Evolutionary conservation across 2,329 filamentous ascomycete species (phyloP), one percentile per base, ranked within the genome.

Genomic region (Eurotiales sp.): DNA sequence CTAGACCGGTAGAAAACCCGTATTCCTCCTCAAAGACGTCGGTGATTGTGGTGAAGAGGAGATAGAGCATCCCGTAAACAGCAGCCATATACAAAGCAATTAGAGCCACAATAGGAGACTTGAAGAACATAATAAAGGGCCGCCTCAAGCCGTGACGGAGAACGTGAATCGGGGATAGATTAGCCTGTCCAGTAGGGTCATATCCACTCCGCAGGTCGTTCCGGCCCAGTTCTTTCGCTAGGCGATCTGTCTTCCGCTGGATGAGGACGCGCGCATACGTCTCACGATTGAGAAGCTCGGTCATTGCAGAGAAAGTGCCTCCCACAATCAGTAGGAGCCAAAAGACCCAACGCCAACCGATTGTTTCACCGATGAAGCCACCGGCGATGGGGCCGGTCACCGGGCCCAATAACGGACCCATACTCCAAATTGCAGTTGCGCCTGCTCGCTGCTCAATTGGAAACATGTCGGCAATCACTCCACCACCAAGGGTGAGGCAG

Each of bases 231-330:
- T 76, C 75, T 59, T 77, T 80, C 55, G 83, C 80, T 27, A 87
- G 65, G 48, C 72, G 74, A 22, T 69, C 68, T 2, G 87, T 86
- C 10, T 83, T 76, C 21, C 70, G 73, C 22, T 73, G 72, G 21
- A 86, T 72, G n/a, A 86, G 73, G 2, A 84, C 72, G 0, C 82
- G 83, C 1, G 70, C 79, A 60, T 79, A 84, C 1, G 82, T 85
- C 62, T 87, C 83, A 6, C 69, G 70, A 59, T 77, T 79, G 0
- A 46, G 17, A 17, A 39, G 8, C 17, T 42, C 23, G 11, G 46
- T 53, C 14, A 40, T 36, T 2, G 30, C 76, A 77, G 59, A 81
- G 77, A 29, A 64, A 61, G 53, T 72, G 61, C 46, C 42, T 2
- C 8, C 42, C 11, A 44, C 53, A 34, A 78, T 76, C 10, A 73